A percentile compares a stretch with the other conserved stretches of the same genome.
Evolutionary conservation across 371 early-diverging fungal genomes (phyloP).

Genomic region (Rhizopus stolonifer): DNA sequence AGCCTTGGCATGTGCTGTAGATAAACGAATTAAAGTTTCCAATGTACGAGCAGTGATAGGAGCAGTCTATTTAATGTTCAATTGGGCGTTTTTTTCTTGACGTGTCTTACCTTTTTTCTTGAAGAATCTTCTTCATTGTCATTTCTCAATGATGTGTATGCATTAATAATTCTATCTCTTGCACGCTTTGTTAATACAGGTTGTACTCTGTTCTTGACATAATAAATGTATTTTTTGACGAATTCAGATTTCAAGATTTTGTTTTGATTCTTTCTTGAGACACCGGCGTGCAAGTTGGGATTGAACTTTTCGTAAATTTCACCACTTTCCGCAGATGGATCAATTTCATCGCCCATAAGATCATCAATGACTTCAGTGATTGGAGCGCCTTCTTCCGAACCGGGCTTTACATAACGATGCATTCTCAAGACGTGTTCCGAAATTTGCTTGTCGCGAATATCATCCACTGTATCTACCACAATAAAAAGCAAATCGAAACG

Average conservation of each 20-base stretch:
- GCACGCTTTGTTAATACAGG: constrained; percentile 75
- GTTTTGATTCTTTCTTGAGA: constrained; percentile 33
- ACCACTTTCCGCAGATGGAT: constrained; percentile 43
- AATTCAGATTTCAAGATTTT: constrained; percentile 76
- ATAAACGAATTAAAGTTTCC: constrained; percentile 98
- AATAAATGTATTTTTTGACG: constrained; percentile 82
- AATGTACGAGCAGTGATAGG: constrained; percentile 99
- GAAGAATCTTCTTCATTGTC: constrained; percentile 56
- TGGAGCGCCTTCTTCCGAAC: constrained; percentile 84
- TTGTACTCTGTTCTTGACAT: constrained; percentile 74
- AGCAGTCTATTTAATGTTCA: constrained; percentile 44
- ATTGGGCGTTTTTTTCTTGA: neutral
- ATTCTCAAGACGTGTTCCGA: constrained; percentile 90
- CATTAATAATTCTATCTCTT: constrained; percentile 75
- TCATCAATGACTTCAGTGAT: constrained; percentile 63
- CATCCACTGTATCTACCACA: constrained; percentile 89
- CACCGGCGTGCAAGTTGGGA: constrained; percentile 63
- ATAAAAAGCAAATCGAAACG: constrained; percentile 99
- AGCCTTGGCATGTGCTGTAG: constrained; percentile 98
- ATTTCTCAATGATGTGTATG: constrained; percentile 77
- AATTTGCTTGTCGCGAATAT: constrained; percentile 82
- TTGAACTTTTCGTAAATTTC: constrained; percentile 85
- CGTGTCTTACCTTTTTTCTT: constrained; percentile 49
- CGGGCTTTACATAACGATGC: constrained; percentile 89
- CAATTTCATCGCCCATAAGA: constrained; percentile 50